A percentile compares a stretch with the other conserved stretches of the same genome.
Evolutionary conservation across 2,329 filamentous ascomycete genomes (phyloP).

Genomic region (Lomentospora prolificans): DNA sequence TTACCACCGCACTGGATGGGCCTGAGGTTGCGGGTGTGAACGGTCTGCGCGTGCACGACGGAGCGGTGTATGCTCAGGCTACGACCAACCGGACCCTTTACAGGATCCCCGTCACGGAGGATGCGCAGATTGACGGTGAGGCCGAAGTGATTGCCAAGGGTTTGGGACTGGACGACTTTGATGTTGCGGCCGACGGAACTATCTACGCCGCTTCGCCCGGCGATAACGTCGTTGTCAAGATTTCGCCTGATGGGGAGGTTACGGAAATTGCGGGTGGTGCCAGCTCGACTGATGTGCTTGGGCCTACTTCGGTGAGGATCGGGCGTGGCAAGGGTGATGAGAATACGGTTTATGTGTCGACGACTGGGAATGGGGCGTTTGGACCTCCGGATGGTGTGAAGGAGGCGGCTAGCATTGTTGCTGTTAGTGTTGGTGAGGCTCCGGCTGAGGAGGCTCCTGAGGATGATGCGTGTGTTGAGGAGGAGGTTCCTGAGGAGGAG

Average conservation of each 20-base stretch:
- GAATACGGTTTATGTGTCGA: constrained; percentile 8
- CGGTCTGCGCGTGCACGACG: constrained; percentile 6
- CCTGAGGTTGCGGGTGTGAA: constrained; percentile 3
- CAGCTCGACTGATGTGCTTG: not conserved
- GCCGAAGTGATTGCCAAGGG: constrained; percentile 1
- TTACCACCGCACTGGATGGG: not conserved
- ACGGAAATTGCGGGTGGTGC: not conserved
- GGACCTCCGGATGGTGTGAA: not conserved
- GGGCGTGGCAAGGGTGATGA: not conserved
- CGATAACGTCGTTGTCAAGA: not conserved
- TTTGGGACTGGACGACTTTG: constrained; percentile 7
- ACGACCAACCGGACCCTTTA: not conserved
- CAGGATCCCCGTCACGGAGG: constrained; percentile 6
- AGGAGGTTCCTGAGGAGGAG: not conserved
- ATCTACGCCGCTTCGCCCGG: constrained; percentile 3
- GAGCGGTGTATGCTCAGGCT: constrained; percentile 1
- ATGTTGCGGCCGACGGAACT: constrained; percentile 6
- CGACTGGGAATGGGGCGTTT: constrained; percentile 6
- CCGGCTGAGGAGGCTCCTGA: not conserved
- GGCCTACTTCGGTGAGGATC: constrained; percentile 5
- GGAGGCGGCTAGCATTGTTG: constrained; percentile 1
- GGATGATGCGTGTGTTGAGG: not conserved
- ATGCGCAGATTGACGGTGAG: not conserved
- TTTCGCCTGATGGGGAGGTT: not conserved
- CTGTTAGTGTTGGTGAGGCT: not conserved